These are phyloP conservation scores for Aphanomyces stellatus DNA, from an alignment of 352 stramenopile species.

Conservation along the genomic window DNA sequence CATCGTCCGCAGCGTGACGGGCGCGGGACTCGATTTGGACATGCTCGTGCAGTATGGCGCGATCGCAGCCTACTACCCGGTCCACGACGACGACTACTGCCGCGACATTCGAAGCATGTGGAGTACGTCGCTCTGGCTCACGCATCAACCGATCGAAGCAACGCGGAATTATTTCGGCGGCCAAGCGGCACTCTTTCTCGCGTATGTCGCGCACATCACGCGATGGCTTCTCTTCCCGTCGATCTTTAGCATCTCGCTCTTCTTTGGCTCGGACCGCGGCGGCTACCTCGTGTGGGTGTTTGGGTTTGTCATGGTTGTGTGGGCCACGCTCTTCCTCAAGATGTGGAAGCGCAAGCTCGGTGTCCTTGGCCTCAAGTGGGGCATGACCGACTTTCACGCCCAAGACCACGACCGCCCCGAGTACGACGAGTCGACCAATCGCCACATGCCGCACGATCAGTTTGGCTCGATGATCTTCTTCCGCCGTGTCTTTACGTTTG, in stretches of 20 bases:
- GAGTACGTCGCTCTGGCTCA: slow-evolving; percentile 66
- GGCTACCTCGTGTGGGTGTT: slow-evolving; percentile 65
- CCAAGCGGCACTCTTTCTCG: slow-evolving; percentile 96
- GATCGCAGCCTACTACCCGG: slow-evolving; percentile 64
- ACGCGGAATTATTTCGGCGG: slow-evolving; percentile 79
- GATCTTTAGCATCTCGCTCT: slow-evolving; percentile 81
- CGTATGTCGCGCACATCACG: slow-evolving; percentile 94
- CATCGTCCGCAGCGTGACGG: slow-evolving; percentile 61
- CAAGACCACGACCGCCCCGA: slow-evolving; percentile 58
- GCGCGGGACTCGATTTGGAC: slow-evolving; percentile 31
- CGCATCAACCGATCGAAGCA: slow-evolving; percentile 74
- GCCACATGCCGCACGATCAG: background rate
- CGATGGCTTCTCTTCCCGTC: slow-evolving; percentile 91
- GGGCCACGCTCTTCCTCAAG: slow-evolving; percentile 85
- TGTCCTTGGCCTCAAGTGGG: slow-evolving; percentile 77
- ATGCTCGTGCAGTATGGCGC: slow-evolving; percentile 60
- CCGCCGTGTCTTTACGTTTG: slow-evolving; percentile 61
- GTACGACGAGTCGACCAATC: slow-evolving; percentile 58
- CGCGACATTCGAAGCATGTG: slow-evolving; percentile 49
- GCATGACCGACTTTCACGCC: slow-evolving; percentile 65
- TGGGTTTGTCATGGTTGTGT: slow-evolving; percentile 83
- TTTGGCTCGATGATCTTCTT: slow-evolving; percentile 58
- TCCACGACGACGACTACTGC: slow-evolving; percentile 65
- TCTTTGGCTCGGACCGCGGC: slow-evolving; percentile 75
- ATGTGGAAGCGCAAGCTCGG: slow-evolving; percentile 85